phyloP scores from a whole-genome alignment of 208 protist species.

The Leishmania amazonensis region DNA sequence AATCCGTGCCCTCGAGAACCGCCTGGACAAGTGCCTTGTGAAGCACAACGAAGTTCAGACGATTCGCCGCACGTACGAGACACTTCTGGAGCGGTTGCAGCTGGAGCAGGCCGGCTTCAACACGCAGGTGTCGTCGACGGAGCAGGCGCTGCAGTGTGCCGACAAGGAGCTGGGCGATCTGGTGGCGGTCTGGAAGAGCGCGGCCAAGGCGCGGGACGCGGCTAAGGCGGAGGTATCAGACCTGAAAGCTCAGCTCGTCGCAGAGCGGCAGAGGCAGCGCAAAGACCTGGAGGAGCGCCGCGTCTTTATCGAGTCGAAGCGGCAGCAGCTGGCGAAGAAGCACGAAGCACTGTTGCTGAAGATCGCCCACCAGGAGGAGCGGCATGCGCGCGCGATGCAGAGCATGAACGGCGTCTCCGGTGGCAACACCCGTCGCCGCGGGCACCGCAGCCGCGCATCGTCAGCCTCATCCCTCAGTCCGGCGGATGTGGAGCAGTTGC shows the following conservation, averaged over 20 bases:
- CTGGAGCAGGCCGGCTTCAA: conserved; percentile 93
- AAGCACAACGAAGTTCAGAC: conserved; percentile 97
- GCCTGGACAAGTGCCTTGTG: conserved; percentile 96
- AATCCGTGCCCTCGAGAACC: conserved; percentile 95
- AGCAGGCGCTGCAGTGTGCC: conserved; percentile 87
- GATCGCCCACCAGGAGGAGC: conserved; percentile 76
- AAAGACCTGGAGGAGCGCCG: conserved; percentile 89
- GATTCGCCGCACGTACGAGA: conserved; percentile 95
- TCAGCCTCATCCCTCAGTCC: conserved; percentile 39
- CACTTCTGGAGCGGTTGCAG: conserved; percentile 93
- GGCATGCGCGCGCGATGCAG: conserved; percentile 39
- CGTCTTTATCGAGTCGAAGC: conserved; percentile 79
- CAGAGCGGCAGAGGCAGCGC: conserved; percentile 76
- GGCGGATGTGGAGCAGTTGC: conserved; percentile 74
- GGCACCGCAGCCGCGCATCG: conserved; percentile 25
- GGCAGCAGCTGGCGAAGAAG: conserved; percentile 65
- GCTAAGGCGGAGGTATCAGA: conserved; percentile 80
- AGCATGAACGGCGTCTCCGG: conserved; percentile 4
- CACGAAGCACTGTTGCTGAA: conserved; percentile 61
- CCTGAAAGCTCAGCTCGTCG: conserved; percentile 68
- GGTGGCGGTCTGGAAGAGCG: conserved; percentile 84
- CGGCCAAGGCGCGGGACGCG: conserved; percentile 78
- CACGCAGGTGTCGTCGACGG: conserved; percentile 87
- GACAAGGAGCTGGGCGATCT: conserved; percentile 92
- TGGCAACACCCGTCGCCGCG: conserved; percentile 17